Evolutionary conservation across 1,139 yeast species (phyloP), one percentile per base, ranked within the genome.

Genomic region (Debaryomyces fabryi): DNA sequence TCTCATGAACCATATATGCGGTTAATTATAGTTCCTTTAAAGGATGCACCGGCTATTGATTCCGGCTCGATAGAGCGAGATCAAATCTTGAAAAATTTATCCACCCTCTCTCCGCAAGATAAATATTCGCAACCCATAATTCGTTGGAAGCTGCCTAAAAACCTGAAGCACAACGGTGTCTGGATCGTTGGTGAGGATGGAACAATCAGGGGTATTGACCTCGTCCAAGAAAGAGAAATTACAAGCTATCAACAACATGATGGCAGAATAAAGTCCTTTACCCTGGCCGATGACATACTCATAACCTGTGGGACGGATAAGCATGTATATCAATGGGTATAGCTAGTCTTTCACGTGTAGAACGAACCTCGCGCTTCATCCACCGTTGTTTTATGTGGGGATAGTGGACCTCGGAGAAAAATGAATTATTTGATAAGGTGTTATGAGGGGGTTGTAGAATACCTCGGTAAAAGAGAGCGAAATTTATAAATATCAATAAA

Each of bases 101-200:
- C 78, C 46, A 81, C 93, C 0, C 58, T 75, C 54, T 74, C 90
- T 0, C 88, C 91, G 0, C 95, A 87, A 63, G 91, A 86, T 58
- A 82, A 83, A 55, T 87, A 76, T 58, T 82, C 89, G 2, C 80
- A 74, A 50, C 81, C 90, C 0, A 60, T 73, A 13, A 62, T 86
- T 2, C 53, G 61, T 13, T 73, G 80, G 77, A 58, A 76, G 44
- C 10, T 13, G 36, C 57, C 50, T 21, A 69, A 60, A 12, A 48
- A 47, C 13, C 54, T 59, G 2, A 58, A 54, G 25, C 64, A 64
- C n/a, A 55, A 63, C 47, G 93, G 93, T 0, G 51, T 86, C 0
- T 82, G 93, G 86, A 73, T 85, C 0, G 74, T 82, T 43, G 85
- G 90, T 7, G 95, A 87, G 56, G 89, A 83, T 56, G 96, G 95